Conservation (phyloP, 2,329 filamentous ascomycete genomes). For the Talaromyces piceae region DNA sequence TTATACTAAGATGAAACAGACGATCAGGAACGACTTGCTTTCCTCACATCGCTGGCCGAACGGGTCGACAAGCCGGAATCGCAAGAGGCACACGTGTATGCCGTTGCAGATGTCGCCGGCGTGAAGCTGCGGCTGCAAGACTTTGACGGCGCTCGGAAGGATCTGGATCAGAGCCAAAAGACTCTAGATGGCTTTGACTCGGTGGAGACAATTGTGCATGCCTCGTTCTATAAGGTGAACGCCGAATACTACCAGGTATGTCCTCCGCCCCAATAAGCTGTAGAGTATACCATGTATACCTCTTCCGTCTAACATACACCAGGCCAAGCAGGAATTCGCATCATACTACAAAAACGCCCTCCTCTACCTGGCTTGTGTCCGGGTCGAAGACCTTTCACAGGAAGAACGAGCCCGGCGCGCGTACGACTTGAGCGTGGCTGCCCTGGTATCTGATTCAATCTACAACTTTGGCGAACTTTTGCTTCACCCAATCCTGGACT, state of each 20-base stretch:
- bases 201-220: conserved; percentile 91
- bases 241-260: conserved; percentile 83
- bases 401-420: conserved; percentile 74
- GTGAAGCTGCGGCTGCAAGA: conserved; percentile 77
- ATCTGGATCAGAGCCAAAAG: conserved; percentile 78
- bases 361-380: conserved; percentile 93
- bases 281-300: not conserved
- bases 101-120: conserved; percentile 79
- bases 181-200: conserved; percentile 89
- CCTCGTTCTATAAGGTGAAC: conserved; percentile 91
- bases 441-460: conserved; percentile 86
- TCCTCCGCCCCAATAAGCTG: conserved; percentile 1
- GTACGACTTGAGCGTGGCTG: conserved; percentile 87
- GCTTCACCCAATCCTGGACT: conserved; percentile 89
- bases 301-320: conserved; percentile 5
- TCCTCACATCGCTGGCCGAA: conserved; percentile 73
- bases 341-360: conserved; percentile 97
- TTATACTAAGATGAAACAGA: conserved; percentile 46
- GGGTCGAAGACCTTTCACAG: conserved; percentile 64
- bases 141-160: conserved; percentile 73
- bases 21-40: conserved; percentile 75
- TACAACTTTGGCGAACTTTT: conserved; percentile 99
- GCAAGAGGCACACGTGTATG: conserved; percentile 93
- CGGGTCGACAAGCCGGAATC: conserved; percentile 89
- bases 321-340: conserved; percentile 82